Conservation (phyloP, 441 rosid genomes). For the Manihot esculenta region DNA sequence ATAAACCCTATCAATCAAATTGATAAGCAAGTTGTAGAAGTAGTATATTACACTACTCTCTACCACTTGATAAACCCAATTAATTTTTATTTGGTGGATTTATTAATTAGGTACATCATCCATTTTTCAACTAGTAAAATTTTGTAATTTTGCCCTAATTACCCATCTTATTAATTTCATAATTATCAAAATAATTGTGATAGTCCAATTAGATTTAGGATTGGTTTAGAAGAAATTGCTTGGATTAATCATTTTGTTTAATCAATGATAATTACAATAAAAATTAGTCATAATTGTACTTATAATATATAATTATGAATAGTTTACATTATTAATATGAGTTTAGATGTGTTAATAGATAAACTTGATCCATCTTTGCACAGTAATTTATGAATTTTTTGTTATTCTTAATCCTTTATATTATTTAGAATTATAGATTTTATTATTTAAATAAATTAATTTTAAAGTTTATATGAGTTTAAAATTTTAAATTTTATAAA, state of each 20-base stretch:
- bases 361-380: no score
- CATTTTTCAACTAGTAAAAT: not conserved
- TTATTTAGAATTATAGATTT: no score
- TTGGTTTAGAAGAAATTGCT: not conserved
- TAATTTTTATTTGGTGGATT: constrained; percentile 16
- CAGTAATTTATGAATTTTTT: no score
- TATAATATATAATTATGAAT: not conserved
- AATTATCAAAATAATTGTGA: not conserved
- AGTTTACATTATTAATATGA: no score
- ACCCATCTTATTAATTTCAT: not conserved
- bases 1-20: constrained; percentile 16
- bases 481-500: no score
- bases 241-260: not conserved
- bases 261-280: not conserved
- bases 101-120: not conserved
- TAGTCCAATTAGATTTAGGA: constrained; percentile 11
- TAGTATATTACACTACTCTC: constrained; percentile 17
- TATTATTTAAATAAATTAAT: no score
- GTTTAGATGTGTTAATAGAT: no score
- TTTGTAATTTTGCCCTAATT: not conserved
- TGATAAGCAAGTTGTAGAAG: constrained; percentile 15
- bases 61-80: constrained; percentile 17
- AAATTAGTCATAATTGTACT: not conserved
- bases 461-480: no score
- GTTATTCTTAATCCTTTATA: no score